Conservation (phyloP, 2,329 filamentous ascomycete genomes). For the Colletotrichum caudatum region DNA sequence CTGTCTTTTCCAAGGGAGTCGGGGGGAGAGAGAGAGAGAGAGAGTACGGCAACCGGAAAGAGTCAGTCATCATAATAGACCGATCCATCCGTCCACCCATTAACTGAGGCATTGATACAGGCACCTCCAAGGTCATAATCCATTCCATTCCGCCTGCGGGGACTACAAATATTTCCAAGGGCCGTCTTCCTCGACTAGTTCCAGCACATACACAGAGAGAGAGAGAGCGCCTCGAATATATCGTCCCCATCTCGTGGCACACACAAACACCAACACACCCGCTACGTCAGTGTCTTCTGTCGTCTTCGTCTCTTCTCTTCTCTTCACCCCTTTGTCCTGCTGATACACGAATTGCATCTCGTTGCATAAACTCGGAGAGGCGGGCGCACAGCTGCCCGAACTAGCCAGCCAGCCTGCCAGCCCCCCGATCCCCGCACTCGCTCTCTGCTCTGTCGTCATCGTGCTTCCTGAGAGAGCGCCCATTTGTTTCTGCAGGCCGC, state of each 20-base stretch:
- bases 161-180: constrained; percentile 33
- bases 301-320: not conserved
- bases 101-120: constrained; percentile 27
- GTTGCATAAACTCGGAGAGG: constrained; percentile 14
- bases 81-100: constrained; percentile 23
- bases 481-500: constrained; percentile 15
- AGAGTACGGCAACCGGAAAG: constrained; percentile 40
- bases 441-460: constrained; percentile 38
- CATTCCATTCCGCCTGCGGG: constrained; percentile 11
- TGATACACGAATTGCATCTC: constrained; percentile 13
- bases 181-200: constrained; percentile 16
- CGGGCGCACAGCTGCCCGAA: constrained; percentile 1
- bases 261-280: not conserved
- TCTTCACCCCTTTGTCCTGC: not conserved
- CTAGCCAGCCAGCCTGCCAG: constrained; percentile 5
- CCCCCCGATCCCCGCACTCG: constrained; percentile 26
- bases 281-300: constrained; percentile 20
- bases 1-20: constrained; percentile 32
- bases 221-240: constrained; percentile 15
- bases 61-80: constrained; percentile 41
- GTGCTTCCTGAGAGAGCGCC: constrained; percentile 33
- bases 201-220: not conserved
- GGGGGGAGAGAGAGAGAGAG: not conserved
- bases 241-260: not conserved
- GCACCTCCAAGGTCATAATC: constrained; percentile 6